Evolutionary conservation across 2,329 filamentous ascomycete species (phyloP).

Genomic region (Pyricularia sp.): DNA sequence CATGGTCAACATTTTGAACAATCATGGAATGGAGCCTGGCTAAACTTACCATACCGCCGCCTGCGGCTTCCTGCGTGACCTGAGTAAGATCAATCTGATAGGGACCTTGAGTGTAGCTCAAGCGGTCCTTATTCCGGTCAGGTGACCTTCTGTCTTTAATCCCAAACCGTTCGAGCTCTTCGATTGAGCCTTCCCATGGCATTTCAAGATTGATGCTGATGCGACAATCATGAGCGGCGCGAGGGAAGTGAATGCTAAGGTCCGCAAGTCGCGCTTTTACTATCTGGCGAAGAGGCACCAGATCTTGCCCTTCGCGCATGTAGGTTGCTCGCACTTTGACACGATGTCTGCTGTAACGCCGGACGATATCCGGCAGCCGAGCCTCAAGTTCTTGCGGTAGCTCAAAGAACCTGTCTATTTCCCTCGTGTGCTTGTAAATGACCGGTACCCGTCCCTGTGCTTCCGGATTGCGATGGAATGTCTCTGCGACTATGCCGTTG

Average conservation of each 20-base stretch:
- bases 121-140: conserved; percentile 73
- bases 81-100: conserved; percentile 92
- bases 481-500: conserved; percentile 52
- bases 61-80: conserved; percentile 43
- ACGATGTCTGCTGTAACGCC: conserved; percentile 39
- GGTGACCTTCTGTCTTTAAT: conserved; percentile 25
- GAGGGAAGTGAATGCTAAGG: conserved; percentile 73
- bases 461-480: conserved; percentile 39
- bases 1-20: no score
- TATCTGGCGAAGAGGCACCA: conserved; percentile 48
- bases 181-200: conserved; percentile 59
- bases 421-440: conserved; percentile 68
- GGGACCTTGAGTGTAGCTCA: conserved; percentile 78
- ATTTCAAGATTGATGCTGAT: conserved; percentile 94
- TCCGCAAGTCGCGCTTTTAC: conserved; percentile 84
- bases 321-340: conserved; percentile 61
- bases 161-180: conserved; percentile 35
- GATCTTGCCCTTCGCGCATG: conserved; percentile 40
- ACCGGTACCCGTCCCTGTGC: conserved; percentile 41
- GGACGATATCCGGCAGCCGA: conserved; percentile 51
- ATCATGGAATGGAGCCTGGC: conserved; percentile 1
- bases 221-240: conserved; percentile 71
- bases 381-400: conserved; percentile 47
- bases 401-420: conserved; percentile 80
- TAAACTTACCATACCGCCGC: conserved; percentile 6